Base-by-base conservation (phyloP, 768 basidiomycete species). In the Leccinellum albellum region DNA sequence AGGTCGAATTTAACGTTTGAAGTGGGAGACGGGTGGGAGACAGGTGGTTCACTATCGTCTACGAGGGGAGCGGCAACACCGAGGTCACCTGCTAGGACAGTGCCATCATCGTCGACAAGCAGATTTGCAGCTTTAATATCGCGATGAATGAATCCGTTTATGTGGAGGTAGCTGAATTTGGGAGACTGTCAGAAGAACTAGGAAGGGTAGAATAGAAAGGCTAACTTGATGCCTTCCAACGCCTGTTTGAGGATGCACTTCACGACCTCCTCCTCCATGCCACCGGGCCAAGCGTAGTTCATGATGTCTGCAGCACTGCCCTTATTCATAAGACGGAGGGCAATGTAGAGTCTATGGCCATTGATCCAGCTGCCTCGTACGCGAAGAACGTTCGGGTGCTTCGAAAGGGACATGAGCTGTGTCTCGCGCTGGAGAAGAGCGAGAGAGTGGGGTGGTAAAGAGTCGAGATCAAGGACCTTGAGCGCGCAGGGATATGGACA, bases 71-170 rank as follows among this genome's bases (percentile, higher is more conserved):
- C 92, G 0, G 94, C 93, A 24, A 96, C 94, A 4, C 95, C 95
- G 32, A 98, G 81, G 72, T 98, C 95, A 32, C 93, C 94, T 13
- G 97, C 75, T 3, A 98, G 81, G 31, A 97, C 91, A 0, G 90
- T 94, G 51, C 91, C 91, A 60, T 91, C 88, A 59, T 94, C 88
- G 63, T 95, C 93, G 53, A 96, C 84, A 50, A 98, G 86, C 10
- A 98, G 79, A 67, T 98, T 98, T 13, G 92, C 95, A 4, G 93
- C 92, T 73, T 98, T 98, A 65, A 98, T 72, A 66, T 98, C 95
- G 26, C 95, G 84, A 68, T 98, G 91, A n/a, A 93, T 89, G 69
- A 92, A 89, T 0, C 89, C 91, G 59, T 94, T 95, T 54, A 82
- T 79, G 65, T 95, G 92, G n/a, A 94, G 80, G 62, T 94, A 93